Evolutionary conservation across 2,329 filamentous ascomycete genomes (phyloP).

Genomic region (Hypoxylon sp.): DNA sequence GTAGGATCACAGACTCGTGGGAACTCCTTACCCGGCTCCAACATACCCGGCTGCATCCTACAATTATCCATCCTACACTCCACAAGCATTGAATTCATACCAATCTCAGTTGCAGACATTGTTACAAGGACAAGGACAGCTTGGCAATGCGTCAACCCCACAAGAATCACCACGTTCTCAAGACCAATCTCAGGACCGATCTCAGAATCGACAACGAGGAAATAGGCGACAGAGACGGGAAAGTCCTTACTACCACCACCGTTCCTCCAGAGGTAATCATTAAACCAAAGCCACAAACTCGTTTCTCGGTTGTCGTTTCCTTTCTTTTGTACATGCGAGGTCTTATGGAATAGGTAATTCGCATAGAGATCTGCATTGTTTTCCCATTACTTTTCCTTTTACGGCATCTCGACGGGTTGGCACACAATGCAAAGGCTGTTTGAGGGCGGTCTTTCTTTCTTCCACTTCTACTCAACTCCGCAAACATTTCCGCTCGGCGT

Average conservation of each 20-base stretch:
- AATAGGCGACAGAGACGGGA: background rate
- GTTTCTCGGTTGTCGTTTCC: conserved; percentile 9
- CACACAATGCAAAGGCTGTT: conserved; percentile 34
- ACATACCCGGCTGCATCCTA: no score
- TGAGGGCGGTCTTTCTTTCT: conserved; percentile 21
- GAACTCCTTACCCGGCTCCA: conserved; percentile 11
- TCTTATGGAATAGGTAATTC: conserved; percentile 36
- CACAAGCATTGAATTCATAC: background rate
- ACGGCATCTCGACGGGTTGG: conserved; percentile 42
- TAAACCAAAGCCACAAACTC: conserved; percentile 5
- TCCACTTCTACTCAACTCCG: conserved; percentile 24
- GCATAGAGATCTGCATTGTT: conserved; percentile 44
- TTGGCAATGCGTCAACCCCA: background rate
- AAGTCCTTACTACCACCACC: background rate
- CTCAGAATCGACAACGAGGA: conserved; percentile 4
- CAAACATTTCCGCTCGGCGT: conserved; percentile 37
- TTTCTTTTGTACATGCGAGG: conserved; percentile 33
- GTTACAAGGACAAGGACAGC: background rate
- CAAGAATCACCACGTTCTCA: background rate
- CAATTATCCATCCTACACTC: background rate
- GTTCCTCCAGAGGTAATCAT: background rate
- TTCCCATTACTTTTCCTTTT: conserved; percentile 22
- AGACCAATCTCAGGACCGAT: background rate
- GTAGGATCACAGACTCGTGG: conserved; percentile 42
- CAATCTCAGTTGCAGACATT: background rate